Conservation (phyloP, 2,329 filamentous ascomycete species). For the Xylariaceae sp. region DNA sequence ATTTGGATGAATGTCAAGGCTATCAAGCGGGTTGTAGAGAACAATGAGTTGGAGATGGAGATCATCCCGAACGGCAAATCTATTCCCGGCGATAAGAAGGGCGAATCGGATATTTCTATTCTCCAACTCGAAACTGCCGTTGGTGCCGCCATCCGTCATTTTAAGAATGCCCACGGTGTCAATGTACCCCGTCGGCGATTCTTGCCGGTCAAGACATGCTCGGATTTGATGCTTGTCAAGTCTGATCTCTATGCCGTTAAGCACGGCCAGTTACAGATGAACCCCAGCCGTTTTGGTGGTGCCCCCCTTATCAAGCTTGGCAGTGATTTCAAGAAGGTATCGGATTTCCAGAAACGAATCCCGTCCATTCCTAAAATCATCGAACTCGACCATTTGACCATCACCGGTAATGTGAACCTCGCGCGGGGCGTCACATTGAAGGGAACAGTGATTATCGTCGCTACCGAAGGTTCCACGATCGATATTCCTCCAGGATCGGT, state of each 20-base stretch:
- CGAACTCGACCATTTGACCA: constrained; percentile 91
- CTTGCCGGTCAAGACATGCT: constrained; percentile 99
- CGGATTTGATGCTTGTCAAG: constrained; percentile 99
- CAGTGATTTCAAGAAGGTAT: constrained; percentile 99
- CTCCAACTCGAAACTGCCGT: constrained; percentile 98
- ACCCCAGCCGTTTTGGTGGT: constrained; percentile 91
- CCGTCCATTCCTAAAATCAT: constrained; percentile 85
- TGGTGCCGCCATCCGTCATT: constrained; percentile 96
- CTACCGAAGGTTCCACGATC: constrained; percentile 95
- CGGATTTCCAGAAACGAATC: constrained; percentile 87
- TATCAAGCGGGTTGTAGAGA: constrained; percentile 97
- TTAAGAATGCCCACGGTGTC: constrained; percentile 97
- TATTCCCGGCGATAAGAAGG: constrained; percentile 98
- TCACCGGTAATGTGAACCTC: constrained; percentile 95
- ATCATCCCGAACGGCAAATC: constrained; percentile 99
- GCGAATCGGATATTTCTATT: constrained; percentile 95
- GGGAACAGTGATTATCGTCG: constrained; percentile 98
- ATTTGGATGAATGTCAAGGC: constrained; percentile 99
- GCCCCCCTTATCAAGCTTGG: constrained; percentile 98
- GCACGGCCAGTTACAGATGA: constrained; percentile 97
- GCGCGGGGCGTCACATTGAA: constrained; percentile 94
- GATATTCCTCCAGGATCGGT: constrained; percentile 96
- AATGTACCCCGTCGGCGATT: constrained; percentile 97
- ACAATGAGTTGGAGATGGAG: constrained; percentile 98
- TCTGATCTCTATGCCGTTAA: constrained; percentile 98